Evolutionary conservation across 768 basidiomycete genomes (phyloP).

Genomic region (Floccularia luteovirens): DNA sequence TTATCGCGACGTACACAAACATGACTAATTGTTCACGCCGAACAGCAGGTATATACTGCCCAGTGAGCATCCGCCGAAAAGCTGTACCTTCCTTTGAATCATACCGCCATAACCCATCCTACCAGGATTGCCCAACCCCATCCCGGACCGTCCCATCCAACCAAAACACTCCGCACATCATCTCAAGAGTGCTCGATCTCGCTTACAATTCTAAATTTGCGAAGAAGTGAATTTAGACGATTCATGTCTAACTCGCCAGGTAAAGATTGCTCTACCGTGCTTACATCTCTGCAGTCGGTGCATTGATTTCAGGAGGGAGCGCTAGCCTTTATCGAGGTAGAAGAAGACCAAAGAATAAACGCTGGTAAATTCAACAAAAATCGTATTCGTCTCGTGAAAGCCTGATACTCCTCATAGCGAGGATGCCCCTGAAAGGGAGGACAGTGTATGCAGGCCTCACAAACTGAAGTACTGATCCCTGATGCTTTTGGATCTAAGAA

Average conservation of each 20-base stretch:
- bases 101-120: too few relatives aligned
- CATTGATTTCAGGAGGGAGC: neutral
- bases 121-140: too few relatives aligned
- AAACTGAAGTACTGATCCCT: conserved; percentile 24
- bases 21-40: too few relatives aligned
- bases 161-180: neutral
- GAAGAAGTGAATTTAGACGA: too few relatives aligned
- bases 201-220: neutral
- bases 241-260: too few relatives aligned
- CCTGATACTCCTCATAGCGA: conserved; percentile 79
- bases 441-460: conserved; percentile 73
- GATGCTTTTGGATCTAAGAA: neutral
- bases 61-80: too few relatives aligned
- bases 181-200: neutral
- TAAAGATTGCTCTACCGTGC: too few relatives aligned
- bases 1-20: too few relatives aligned
- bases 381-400: conserved; percentile 84
- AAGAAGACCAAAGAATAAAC: neutral
- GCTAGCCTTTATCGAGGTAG: neutral
- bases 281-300: too few relatives aligned
- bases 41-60: too few relatives aligned
- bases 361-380: neutral
- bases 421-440: conserved; percentile 58
- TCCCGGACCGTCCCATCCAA: neutral
- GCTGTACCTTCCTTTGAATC: too few relatives aligned